phyloP scores from a whole-genome alignment of 805 yeast genomes.

The Tetrapisispora nanseiensis region DNA sequence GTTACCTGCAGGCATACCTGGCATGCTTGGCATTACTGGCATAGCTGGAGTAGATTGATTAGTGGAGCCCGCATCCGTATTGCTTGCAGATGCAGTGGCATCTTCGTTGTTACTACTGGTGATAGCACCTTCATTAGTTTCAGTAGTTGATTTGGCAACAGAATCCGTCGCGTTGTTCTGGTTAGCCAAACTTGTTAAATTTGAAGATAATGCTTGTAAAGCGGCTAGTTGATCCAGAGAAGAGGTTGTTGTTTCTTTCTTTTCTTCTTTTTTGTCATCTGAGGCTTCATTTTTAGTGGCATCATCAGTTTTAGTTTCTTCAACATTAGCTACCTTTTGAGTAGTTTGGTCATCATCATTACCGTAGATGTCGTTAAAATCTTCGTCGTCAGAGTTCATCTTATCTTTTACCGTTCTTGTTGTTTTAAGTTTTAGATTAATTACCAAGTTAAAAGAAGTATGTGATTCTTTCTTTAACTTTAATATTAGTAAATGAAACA shows the following conservation, averaged over 20 bases:
- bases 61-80: background rate
- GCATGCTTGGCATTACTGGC: slow-evolving; percentile 1
- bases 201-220: slow-evolving; percentile 28
- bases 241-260: slow-evolving; percentile 3
- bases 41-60: slow-evolving; percentile 5
- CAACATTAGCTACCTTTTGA: slow-evolving; percentile 4
- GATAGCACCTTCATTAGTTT: background rate
- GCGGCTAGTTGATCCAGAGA: slow-evolving; percentile 28
- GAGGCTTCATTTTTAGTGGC: background rate
- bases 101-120: background rate
- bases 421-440: slow-evolving; percentile 1
- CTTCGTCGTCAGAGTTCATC: slow-evolving; percentile 84
- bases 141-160: background rate
- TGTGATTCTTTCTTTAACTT: background rate
- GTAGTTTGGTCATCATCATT: slow-evolving; percentile 12
- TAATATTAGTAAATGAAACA: background rate
- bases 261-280: slow-evolving; percentile 1
- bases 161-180: slow-evolving; percentile 6
- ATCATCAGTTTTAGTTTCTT: slow-evolving; percentile 3
- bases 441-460: background rate
- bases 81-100: slow-evolving; percentile 1
- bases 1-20: slow-evolving; percentile 6
- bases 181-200: slow-evolving; percentile 21
- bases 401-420: slow-evolving; percentile 7
- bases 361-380: slow-evolving; percentile 83